Conservation (phyloP, 2,329 filamentous ascomycete species). For the Sporothrix luriei region DNA sequence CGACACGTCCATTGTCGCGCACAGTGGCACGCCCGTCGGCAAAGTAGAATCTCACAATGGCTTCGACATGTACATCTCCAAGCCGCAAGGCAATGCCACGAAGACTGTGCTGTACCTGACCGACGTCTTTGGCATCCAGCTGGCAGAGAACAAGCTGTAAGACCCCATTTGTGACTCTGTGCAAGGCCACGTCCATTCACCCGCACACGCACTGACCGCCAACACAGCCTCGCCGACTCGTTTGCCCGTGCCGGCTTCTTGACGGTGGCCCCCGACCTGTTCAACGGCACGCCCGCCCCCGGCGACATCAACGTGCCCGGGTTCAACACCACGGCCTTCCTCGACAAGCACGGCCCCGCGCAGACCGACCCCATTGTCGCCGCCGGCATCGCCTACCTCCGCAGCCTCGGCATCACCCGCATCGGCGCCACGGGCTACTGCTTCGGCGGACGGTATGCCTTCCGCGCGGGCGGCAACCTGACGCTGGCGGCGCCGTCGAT, state of each 20-base stretch:
- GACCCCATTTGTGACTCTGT: not conserved
- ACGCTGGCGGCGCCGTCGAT: not conserved
- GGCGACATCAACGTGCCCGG: slow-evolving; percentile 44
- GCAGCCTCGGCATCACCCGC: slow-evolving; percentile 53
- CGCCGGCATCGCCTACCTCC: slow-evolving; percentile 51
- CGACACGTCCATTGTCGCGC: slow-evolving; percentile 35
- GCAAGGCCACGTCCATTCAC: no score
- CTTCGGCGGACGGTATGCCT: slow-evolving; percentile 62
- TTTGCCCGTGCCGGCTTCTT: slow-evolving; percentile 69
- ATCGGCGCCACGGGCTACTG: slow-evolving; percentile 66
- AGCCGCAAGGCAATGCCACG: slow-evolving; percentile 33
- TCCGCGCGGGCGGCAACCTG: slow-evolving; percentile 42
- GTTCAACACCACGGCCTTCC: slow-evolving; percentile 49
- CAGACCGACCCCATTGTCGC: slow-evolving; percentile 52
- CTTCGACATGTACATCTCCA: slow-evolving; percentile 38
- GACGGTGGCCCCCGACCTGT: slow-evolving; percentile 66
- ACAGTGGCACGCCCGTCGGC: slow-evolving; percentile 36
- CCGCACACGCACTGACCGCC: not conserved
- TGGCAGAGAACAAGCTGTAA: slow-evolving; percentile 40
- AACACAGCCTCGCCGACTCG: slow-evolving; percentile 59
- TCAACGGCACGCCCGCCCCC: slow-evolving; percentile 59
- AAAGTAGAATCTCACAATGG: slow-evolving; percentile 34
- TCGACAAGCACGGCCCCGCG: slow-evolving; percentile 43
- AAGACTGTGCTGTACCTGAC: slow-evolving; percentile 39
- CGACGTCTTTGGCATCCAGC: slow-evolving; percentile 41